These are phyloP conservation scores for Periconia macrospinosa DNA, from an alignment of 2,329 filamentous ascomycete genomes.

Conservation along the genomic window DNA sequence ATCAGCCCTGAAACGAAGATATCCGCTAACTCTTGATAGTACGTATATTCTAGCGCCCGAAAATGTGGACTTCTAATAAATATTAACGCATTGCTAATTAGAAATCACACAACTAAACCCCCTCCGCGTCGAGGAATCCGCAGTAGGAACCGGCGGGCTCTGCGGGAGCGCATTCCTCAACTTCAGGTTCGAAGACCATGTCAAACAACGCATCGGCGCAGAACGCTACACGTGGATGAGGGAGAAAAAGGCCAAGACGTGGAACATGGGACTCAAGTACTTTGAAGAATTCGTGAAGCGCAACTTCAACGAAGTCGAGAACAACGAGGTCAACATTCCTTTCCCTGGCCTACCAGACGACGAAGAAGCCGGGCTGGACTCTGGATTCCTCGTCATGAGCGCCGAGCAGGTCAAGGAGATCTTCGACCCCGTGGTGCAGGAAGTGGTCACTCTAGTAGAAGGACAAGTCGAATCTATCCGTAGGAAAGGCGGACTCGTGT, in stretches of 20 bases:
- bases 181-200: conserved; percentile 78
- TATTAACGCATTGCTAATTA: background rate
- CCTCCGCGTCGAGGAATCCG: conserved; percentile 74
- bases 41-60: too few relatives aligned
- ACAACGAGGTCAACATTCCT: conserved; percentile 72
- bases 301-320: conserved; percentile 77
- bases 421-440: conserved; percentile 73
- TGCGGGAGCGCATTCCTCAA: conserved; percentile 81
- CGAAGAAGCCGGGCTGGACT: conserved; percentile 73
- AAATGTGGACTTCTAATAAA: background rate
- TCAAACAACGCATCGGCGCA: conserved; percentile 67
- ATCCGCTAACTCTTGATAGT: too few relatives aligned
- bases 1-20: background rate
- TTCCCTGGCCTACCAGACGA: conserved; percentile 78
- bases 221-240: conserved; percentile 75
- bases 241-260: conserved; percentile 74
- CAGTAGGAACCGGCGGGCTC: conserved; percentile 75
- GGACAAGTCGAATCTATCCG: conserved; percentile 48
- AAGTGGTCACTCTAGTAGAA: conserved; percentile 46
- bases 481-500: conserved; percentile 44
- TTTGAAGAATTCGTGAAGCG: conserved; percentile 86
- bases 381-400: conserved; percentile 74
- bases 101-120: conserved; percentile 73
- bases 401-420: conserved; percentile 71
- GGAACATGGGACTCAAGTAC: conserved; percentile 72